These are phyloP conservation scores for Trichoderma guizhouense DNA, from an alignment of 2,329 filamentous ascomycete species.

Conservation along the genomic window DNA sequence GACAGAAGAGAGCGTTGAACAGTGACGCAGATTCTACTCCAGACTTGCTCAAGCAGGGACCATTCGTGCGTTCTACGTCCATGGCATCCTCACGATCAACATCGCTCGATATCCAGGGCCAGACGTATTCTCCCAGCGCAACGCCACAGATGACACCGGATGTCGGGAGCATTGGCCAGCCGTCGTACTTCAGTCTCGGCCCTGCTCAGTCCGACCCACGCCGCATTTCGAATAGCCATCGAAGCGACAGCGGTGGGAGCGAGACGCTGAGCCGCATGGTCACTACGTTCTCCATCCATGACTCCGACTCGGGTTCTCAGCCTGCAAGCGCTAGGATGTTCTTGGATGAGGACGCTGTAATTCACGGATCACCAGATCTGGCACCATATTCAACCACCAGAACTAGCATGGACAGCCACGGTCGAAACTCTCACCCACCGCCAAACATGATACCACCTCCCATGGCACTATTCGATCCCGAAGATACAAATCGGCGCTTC, in stretches of 20 bases:
- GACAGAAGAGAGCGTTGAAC: constrained; percentile 89
- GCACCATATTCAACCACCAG: constrained; percentile 41
- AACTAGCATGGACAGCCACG: constrained; percentile 34
- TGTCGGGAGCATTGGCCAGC: constrained; percentile 62
- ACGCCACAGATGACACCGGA: constrained; percentile 86
- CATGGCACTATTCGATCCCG: constrained; percentile 91
- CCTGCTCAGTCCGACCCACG: constrained; percentile 56
- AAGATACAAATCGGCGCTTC: constrained; percentile 88
- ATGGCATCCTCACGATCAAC: constrained; percentile 87
- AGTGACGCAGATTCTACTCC: constrained; percentile 78
- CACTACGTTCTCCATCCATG: constrained; percentile 70
- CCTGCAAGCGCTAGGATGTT: constrained; percentile 53
- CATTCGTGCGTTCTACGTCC: constrained; percentile 81
- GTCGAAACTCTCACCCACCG: constrained; percentile 39
- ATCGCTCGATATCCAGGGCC: constrained; percentile 82
- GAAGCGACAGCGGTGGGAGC: constrained; percentile 90
- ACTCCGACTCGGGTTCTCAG: constrained; percentile 45
- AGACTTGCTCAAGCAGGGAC: constrained; percentile 87
- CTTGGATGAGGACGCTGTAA: constrained; percentile 72
- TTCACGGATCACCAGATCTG: constrained; percentile 74
- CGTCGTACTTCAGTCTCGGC: constrained; percentile 86
- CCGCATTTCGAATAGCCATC: constrained; percentile 68
- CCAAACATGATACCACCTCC: constrained; percentile 80
- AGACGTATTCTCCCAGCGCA: constrained; percentile 69
- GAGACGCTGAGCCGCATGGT: constrained; percentile 83